Percentiles rank a stretch among this genome's conserved stretches.
These are phyloP conservation scores for Fusarium gaditjirri DNA, from an alignment of 2,329 filamentous ascomycete genomes.

Conservation along the genomic window DNA sequence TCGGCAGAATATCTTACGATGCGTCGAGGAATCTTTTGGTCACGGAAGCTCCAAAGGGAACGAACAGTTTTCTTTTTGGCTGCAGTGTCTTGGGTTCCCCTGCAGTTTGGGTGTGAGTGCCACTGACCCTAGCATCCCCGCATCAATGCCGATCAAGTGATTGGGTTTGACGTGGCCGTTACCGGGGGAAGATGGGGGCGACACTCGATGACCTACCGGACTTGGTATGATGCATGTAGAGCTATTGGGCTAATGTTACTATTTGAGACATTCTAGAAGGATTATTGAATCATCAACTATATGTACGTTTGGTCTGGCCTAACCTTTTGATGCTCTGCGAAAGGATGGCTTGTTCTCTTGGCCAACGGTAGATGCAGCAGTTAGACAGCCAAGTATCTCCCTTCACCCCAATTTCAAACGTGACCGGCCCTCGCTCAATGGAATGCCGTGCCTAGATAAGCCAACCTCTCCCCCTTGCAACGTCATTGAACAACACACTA, in stretches of 20 bases:
- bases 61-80: neutral
- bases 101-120: constrained; percentile 3
- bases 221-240: neutral
- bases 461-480: neutral
- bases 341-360: fast-evolving
- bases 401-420: neutral
- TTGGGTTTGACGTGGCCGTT: constrained; percentile 20
- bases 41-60: neutral
- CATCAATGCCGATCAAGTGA: constrained; percentile 11
- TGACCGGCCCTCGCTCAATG: neutral
- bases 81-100: constrained; percentile 4
- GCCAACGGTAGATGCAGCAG: neutral
- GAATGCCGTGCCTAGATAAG: constrained; percentile 1
- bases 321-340: fast-evolving
- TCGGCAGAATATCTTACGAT: neutral
- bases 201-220: neutral
- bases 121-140: neutral
- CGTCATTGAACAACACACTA: neutral
- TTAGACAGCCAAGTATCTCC: neutral
- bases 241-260: neutral
- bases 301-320: fast-evolving
- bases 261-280: neutral
- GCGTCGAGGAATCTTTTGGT: neutral
- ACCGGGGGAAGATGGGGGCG: constrained; percentile 19
- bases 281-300: neutral